Conservation (phyloP, 1,139 yeast genomes). For the Saccharomyces uvarum region DNA sequence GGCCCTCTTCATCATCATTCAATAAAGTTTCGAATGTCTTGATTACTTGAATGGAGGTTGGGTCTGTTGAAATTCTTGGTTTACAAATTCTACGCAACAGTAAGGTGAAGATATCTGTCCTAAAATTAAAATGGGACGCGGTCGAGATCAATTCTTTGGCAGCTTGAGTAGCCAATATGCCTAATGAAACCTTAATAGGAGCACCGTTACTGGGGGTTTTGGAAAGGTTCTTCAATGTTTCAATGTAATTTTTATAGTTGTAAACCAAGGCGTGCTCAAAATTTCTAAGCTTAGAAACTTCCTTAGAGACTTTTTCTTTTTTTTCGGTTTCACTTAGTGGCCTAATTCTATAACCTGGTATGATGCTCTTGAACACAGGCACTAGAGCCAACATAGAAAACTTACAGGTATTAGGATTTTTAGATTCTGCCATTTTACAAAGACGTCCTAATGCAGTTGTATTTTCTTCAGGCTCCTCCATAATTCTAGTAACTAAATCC, state of each 20-base stretch:
- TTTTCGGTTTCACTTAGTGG: slow-evolving; percentile 75
- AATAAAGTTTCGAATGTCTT: slow-evolving; percentile 59
- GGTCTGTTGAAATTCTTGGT: slow-evolving; percentile 42
- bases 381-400: slow-evolving; percentile 71
- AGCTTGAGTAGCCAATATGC: slow-evolving; percentile 38
- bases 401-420: slow-evolving; percentile 61
- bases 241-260: slow-evolving; percentile 65
- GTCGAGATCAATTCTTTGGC: slow-evolving; percentile 69
- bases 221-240: slow-evolving; percentile 39
- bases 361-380: slow-evolving; percentile 74
- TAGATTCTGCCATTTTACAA: slow-evolving; percentile 62
- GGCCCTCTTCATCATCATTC: slow-evolving; percentile 71
- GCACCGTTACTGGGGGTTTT: slow-evolving; percentile 33
- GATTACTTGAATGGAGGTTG: slow-evolving; percentile 50
- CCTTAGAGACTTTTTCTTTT: slow-evolving; percentile 75
- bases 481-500: slow-evolving; percentile 62
- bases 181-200: slow-evolving; percentile 37
- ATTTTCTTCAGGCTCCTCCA: slow-evolving; percentile 89
- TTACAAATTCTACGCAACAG: slow-evolving; percentile 59
- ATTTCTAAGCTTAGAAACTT: slow-evolving; percentile 63
- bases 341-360: slow-evolving; percentile 84
- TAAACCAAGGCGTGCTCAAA: slow-evolving; percentile 73
- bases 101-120: slow-evolving; percentile 62
- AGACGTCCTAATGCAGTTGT: slow-evolving; percentile 58
- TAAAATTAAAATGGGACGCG: slow-evolving; percentile 71